Conservation (phyloP, 345 rosid genomes). For the Zanthoxylum bungeanum region DNA sequence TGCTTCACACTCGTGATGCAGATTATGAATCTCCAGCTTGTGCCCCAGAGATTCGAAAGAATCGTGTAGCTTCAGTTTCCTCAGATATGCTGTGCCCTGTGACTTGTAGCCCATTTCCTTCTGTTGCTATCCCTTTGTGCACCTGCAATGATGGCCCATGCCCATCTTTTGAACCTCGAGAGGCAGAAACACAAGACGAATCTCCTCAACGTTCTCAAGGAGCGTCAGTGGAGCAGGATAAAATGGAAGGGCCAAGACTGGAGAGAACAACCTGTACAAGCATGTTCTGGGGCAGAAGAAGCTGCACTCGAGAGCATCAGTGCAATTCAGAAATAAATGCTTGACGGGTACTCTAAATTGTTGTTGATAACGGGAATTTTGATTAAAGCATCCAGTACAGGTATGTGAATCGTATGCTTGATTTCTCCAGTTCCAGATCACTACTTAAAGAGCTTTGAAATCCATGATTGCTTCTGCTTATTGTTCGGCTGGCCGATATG, state of each 20-base stretch:
- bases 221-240: constrained; percentile 53
- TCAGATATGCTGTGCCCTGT: constrained; percentile 87
- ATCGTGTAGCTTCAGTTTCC: constrained; percentile 70
- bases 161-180: constrained; percentile 69
- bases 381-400: background rate
- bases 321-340: constrained; percentile 97
- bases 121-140: constrained; percentile 79
- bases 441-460: constrained; percentile 2
- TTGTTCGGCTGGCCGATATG: constrained; percentile 10
- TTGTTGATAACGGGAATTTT: background rate
- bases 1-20: constrained; percentile 70
- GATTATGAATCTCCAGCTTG: constrained; percentile 56
- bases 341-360: constrained; percentile 24
- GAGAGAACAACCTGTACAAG: constrained; percentile 88
- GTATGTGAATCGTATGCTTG: constrained; percentile 4
- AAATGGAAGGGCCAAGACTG: constrained; percentile 65
- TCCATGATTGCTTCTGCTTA: constrained; percentile 29
- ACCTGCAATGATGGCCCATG: constrained; percentile 85
- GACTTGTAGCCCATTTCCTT: constrained; percentile 94
- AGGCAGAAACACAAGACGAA: constrained; percentile 44
- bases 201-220: constrained; percentile 44
- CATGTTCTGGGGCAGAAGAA: constrained; percentile 98
- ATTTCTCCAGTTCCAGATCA: background rate
- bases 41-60: constrained; percentile 57
- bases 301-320: constrained; percentile 97